These are phyloP conservation scores for Diplodia mutila DNA, from an alignment of 2,329 filamentous ascomycete species.

Conservation along the genomic window DNA sequence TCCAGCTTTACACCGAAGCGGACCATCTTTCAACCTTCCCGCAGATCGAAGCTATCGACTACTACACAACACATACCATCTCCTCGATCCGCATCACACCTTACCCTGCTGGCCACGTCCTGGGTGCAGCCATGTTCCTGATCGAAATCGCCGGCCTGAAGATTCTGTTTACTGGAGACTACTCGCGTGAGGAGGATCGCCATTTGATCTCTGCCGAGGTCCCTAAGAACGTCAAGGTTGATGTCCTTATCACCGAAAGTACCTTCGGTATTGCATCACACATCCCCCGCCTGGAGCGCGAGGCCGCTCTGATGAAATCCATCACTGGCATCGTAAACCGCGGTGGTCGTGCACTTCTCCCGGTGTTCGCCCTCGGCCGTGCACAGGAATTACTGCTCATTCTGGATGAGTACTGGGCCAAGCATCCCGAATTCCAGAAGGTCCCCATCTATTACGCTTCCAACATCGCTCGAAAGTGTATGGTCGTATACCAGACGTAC, in stretches of 20 bases:
- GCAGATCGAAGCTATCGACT: conserved; percentile 95
- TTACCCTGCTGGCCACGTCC: conserved; percentile 95
- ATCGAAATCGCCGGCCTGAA: conserved; percentile 97
- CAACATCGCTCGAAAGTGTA: conserved; percentile 92
- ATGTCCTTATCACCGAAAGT: conserved; percentile 95
- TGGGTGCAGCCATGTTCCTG: conserved; percentile 97
- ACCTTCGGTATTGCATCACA: conserved; percentile 96
- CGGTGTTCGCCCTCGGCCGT: conserved; percentile 90
- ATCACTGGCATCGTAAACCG: conserved; percentile 90
- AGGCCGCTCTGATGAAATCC: conserved; percentile 92
- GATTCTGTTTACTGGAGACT: conserved; percentile 96
- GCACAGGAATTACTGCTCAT: conserved; percentile 94
- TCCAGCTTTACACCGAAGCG: conserved; percentile 85
- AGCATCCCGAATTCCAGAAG: conserved; percentile 84
- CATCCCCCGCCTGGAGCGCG: conserved; percentile 85
- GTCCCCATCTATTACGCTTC: conserved; percentile 97
- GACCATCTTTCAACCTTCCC: conserved; percentile 94
- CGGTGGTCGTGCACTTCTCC: conserved; percentile 89
- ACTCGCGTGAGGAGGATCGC: conserved; percentile 91
- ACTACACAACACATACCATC: conserved; percentile 96
- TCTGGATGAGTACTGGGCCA: conserved; percentile 94
- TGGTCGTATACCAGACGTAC: conserved; percentile 98
- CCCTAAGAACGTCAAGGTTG: conserved; percentile 84
- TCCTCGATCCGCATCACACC: conserved; percentile 96
- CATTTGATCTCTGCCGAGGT: conserved; percentile 94